Conservation (phyloP, 2,329 filamentous ascomycete genomes). For the Ascochyta viciae-villosae region DNA sequence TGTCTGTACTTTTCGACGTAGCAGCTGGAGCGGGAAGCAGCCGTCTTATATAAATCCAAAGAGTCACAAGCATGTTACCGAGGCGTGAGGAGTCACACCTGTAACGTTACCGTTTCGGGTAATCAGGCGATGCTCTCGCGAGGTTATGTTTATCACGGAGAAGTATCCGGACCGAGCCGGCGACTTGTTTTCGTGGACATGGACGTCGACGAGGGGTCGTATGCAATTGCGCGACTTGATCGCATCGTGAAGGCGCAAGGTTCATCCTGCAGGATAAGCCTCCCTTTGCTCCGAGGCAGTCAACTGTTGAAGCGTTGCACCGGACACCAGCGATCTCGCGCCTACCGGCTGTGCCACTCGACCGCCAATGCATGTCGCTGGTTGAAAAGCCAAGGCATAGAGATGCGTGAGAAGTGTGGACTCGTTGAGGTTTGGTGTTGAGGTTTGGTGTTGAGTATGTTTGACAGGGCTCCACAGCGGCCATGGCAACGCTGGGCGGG, state of each 20-base stretch:
- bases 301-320: neutral
- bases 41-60: slow-evolving; percentile 10
- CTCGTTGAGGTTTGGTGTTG: slow-evolving; percentile 8
- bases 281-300: slow-evolving; percentile 10
- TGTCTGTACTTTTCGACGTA: neutral
- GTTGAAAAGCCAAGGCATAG: slow-evolving; percentile 6
- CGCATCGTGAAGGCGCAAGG: neutral
- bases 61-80: slow-evolving; percentile 17
- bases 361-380: neutral
- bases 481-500: slow-evolving; percentile 15
- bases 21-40: neutral
- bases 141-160: slow-evolving; percentile 17
- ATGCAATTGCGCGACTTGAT: slow-evolving; percentile 18
- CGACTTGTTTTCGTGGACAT: slow-evolving; percentile 17
- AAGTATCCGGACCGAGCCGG: slow-evolving; percentile 18
- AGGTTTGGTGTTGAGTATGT: slow-evolving; percentile 19
- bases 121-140: slow-evolving; percentile 24
- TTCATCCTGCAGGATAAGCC: neutral
- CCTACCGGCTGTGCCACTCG: neutral
- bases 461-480: slow-evolving; percentile 15
- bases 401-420: slow-evolving; percentile 10
- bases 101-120: slow-evolving; percentile 16
- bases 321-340: neutral
- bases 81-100: slow-evolving; percentile 15
- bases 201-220: slow-evolving; percentile 5